phyloP scores from a whole-genome alignment of 2,329 filamentous ascomycete genomes.

The Ophiosphaerella herpotricha region DNA sequence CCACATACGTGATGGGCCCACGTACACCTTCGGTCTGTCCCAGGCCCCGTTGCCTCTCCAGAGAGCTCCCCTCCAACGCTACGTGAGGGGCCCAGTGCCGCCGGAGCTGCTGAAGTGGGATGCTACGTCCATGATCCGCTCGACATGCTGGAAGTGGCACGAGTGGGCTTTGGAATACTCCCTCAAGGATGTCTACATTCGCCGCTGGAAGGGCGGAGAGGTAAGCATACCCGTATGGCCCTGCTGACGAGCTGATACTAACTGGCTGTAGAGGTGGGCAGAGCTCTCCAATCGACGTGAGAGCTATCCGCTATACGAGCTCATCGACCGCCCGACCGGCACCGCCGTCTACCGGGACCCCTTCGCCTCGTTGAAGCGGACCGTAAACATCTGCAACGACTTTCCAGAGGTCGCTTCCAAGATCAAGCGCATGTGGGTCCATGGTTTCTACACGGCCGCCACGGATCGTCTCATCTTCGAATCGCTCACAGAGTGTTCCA shows the following conservation, averaged over 20 bases:
- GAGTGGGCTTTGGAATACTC: conserved; percentile 59
- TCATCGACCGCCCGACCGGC: conserved; percentile 53
- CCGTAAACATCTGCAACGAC: conserved; percentile 51
- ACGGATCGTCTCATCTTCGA: conserved; percentile 56
- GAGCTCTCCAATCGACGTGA: conserved; percentile 52
- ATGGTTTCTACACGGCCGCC: conserved; percentile 58
- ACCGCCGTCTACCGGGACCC: conserved; percentile 59
- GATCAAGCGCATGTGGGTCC: conserved; percentile 60
- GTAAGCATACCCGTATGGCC: conserved; percentile 21
- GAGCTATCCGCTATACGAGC: conserved; percentile 54
- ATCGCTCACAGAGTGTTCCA: conserved; percentile 53
- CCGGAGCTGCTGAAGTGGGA: conserved; percentile 59
- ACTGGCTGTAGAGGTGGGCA: conserved; percentile 54
- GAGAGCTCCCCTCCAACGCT: conserved; percentile 52
- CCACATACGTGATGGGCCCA: conserved; percentile 54
- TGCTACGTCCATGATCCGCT: conserved; percentile 53
- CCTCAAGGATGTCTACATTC: conserved; percentile 57
- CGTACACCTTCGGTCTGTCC: conserved; percentile 59
- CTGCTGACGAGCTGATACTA: conserved; percentile 7
- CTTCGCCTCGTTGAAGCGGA: conserved; percentile 55
- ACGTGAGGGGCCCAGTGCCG: conserved; percentile 57
- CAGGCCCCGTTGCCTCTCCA: conserved; percentile 55
- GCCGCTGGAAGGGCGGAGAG: conserved; percentile 56
- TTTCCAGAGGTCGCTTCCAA: conserved; percentile 53
- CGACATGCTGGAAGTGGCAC: conserved; percentile 58